Conservation (phyloP, 139 green algal species). For the Volvox reticuliferus region DNA sequence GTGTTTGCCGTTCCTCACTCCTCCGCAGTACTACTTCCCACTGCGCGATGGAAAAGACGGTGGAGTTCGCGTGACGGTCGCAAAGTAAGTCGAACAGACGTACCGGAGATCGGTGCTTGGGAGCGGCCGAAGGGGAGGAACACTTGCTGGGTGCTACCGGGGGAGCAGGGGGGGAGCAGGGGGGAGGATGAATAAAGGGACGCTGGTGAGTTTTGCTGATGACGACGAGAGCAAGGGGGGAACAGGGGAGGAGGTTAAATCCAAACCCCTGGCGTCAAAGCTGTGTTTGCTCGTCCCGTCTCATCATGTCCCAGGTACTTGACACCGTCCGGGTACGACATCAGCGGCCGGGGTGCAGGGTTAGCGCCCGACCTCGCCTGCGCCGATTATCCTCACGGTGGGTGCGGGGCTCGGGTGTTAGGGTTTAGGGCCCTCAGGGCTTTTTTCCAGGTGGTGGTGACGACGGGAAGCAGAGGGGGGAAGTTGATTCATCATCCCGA, state of each 20-base stretch:
- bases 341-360: conserved; percentile 44
- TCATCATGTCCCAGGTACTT: neutral
- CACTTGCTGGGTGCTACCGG: too few relatives aligned
- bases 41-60: conserved; percentile 65
- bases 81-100: conserved; percentile 57
- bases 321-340: conserved; percentile 40
- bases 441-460: neutral
- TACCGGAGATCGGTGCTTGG: neutral
- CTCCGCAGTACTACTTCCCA: conserved; percentile 76
- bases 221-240: neutral
- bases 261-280: neutral
- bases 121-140: neutral
- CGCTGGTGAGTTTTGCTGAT: neutral
- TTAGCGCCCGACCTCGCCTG: conserved; percentile 60
- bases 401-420: neutral
- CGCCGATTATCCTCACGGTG: conserved; percentile 60
- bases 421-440: neutral
- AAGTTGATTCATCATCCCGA: neutral
- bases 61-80: conserved; percentile 78
- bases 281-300: neutral
- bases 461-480: neutral
- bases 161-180: neutral
- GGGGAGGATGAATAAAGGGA: neutral
- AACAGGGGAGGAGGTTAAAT: neutral
- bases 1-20: neutral